These are phyloP conservation scores for Thalassiosira allenii DNA, from an alignment of 352 stramenopile species.

Conservation along the genomic window DNA sequence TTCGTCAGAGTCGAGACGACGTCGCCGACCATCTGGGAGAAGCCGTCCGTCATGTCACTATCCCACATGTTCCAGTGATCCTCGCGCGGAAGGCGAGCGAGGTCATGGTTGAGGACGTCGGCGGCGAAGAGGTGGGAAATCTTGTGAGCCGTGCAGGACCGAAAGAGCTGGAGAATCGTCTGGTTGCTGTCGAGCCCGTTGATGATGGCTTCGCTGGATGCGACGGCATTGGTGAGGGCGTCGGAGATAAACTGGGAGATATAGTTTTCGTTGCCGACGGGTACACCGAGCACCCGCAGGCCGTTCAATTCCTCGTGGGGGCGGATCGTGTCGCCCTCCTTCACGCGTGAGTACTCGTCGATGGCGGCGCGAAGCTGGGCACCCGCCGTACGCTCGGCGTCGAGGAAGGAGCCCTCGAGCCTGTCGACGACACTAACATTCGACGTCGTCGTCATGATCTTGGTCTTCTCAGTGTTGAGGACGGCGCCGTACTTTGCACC, in stretches of 20 bases:
- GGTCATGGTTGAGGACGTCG: conserved; percentile 22
- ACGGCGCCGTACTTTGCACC: not conserved
- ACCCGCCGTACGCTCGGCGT: no score
- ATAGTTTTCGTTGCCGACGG: not conserved
- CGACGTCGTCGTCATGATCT: not conserved
- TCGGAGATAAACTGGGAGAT: not conserved
- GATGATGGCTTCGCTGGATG: not conserved
- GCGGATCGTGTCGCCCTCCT: not conserved
- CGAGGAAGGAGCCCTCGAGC: no score
- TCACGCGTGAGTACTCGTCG: not conserved
- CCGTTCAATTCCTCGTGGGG: conserved; percentile 6
- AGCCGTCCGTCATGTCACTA: not conserved
- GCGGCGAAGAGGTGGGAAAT: conserved; percentile 29
- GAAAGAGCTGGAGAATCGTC: not conserved
- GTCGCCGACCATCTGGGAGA: conserved; percentile 1
- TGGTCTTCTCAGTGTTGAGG: conserved; percentile 1
- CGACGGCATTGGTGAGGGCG: not conserved
- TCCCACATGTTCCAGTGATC: conserved; percentile 13
- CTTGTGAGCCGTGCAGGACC: conserved; percentile 24
- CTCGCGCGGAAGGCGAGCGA: not conserved
- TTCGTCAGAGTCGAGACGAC: not conserved
- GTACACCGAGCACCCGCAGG: not conserved
- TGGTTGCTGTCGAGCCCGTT: not conserved
- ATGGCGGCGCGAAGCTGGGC: not conserved
- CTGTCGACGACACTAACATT: no score